Evolutionary conservation across 192 early-diverging fungal genomes (phyloP), one percentile per base, ranked within the genome.

Genomic region (Backusella circina): DNA sequence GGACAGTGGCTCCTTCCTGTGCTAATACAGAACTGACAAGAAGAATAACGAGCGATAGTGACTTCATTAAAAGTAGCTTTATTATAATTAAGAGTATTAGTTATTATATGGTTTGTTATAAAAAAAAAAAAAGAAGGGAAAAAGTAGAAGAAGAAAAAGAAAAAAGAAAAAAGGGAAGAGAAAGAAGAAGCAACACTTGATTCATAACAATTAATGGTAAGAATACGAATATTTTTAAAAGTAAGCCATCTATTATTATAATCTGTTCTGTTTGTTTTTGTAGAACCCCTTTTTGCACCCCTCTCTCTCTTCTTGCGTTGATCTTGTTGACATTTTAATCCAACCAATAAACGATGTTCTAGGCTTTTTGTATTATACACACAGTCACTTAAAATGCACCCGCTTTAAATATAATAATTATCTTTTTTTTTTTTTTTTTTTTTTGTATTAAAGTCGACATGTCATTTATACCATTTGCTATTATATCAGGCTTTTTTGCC

Each of bases 401-500:
- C 41, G 15, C 41, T n/a, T n/a, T n/a, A n/a, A n/a, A n/a, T n/a
- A n/a, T n/a, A n/a, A n/a, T n/a, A n/a, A n/a, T n/a, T n/a, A 23
- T 54, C 18, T 54, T 26, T 23, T 21, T 54, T 23, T 50, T 5
- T 18, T 15, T 50, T 18, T n/a, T 50, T 50, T 16, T 5, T 57
- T 61, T 61, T 28, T 57, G 8, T 3, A 0, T 4, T 47, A 6
- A 47, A 54, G 18, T 8, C 32, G 7, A 26, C 18, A 76, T 61
- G 36, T 81, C 84, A 2, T 87, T 85, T 66, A 75, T 87, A 28
- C 73, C 81, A n/a, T 79, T 77, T 44, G 84, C 88, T 2, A 71
- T 86, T 66, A 79, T 91, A 6, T 91, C 91, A 26, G 95, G 95
- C 4, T 75, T 86, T 2, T 90, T 93, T 79, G 95, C 93, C 0